phyloP scores from a whole-genome alignment of 2,329 filamentous ascomycete genomes.

The Fusarium succisae region DNA sequence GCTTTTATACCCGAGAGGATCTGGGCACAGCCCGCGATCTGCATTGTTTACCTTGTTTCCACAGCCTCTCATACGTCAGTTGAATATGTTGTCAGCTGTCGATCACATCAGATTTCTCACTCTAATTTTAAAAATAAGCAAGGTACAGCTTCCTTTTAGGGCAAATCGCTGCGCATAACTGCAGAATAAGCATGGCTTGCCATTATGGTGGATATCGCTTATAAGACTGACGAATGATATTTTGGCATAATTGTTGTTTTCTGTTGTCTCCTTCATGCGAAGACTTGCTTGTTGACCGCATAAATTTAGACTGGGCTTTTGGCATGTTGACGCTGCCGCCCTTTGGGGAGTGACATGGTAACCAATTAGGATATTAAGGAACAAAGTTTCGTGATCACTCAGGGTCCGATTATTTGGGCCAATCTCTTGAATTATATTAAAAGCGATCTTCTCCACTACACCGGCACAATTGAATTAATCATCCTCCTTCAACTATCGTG shows the following conservation, averaged over 20 bases:
- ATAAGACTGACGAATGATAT: neutral
- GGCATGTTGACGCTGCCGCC: fast-evolving
- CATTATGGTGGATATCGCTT: neutral
- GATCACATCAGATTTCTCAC: neutral
- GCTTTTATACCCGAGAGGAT: neutral
- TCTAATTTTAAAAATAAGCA: neutral
- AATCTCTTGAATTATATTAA: neutral
- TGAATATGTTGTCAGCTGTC: neutral
- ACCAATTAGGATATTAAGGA: no score
- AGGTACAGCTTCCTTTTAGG: neutral
- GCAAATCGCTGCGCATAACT: neutral
- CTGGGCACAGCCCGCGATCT: neutral
- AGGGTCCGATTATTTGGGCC: fast-evolving
- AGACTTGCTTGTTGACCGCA: neutral
- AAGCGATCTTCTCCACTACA: neutral
- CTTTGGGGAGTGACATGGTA: fast-evolving
- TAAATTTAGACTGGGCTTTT: fast-evolving
- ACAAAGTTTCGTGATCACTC: neutral
- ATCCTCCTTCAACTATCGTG: no score
- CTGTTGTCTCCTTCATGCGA: neutral
- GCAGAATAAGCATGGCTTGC: neutral
- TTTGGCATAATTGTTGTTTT: neutral
- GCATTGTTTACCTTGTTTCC: neutral
- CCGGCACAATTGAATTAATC: neutral
- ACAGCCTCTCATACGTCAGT: neutral